Evolutionary conservation across 1,139 yeast genomes (phyloP).

Genomic region (Yamadazyma sp.): DNA sequence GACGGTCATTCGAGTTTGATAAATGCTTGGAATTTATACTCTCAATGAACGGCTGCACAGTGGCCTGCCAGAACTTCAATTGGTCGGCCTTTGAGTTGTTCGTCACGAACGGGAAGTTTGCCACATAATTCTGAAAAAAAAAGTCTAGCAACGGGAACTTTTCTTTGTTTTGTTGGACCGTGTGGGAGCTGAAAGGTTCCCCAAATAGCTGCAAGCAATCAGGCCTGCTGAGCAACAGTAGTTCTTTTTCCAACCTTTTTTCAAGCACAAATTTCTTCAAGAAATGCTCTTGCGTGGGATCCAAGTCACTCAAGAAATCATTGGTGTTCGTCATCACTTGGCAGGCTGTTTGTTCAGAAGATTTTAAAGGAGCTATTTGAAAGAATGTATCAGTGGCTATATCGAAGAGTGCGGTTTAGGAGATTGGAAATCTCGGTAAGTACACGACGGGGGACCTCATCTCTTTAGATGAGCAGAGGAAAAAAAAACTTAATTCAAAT

Average conservation of each 20-base stretch:
- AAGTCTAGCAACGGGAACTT: constrained; percentile 65
- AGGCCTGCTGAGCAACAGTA: constrained; percentile 55
- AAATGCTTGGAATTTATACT: constrained; percentile 70
- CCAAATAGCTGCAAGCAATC: constrained; percentile 69
- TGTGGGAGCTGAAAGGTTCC: constrained; percentile 52
- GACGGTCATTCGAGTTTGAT: constrained; percentile 65
- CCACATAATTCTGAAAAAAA: constrained; percentile 60
- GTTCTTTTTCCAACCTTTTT: constrained; percentile 60
- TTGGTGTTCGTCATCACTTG: constrained; percentile 4
- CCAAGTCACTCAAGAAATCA: constrained; percentile 24
- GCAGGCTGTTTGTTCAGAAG: too few relatives aligned
- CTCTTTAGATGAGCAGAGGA: constrained; percentile 9
- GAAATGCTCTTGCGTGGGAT: constrained; percentile 77
- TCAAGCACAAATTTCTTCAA: constrained; percentile 76
- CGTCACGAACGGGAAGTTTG: constrained; percentile 74
- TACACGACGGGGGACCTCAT: constrained; percentile 6
- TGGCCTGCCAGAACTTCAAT: constrained; percentile 68
- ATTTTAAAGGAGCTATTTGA: too few relatives aligned
- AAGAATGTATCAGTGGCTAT: too few relatives aligned
- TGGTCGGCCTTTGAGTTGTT: constrained; percentile 46
- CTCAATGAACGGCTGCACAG: constrained; percentile 79
- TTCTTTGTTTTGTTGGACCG: not conserved
- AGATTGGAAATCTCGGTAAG: not conserved
- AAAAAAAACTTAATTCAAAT: constrained; percentile 10
- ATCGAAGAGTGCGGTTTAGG: not conserved